Evolutionary conservation across 2,329 filamentous ascomycete species (phyloP), one percentile per base, ranked within the genome.

Genomic region (Cyanodermella asteris): DNA sequence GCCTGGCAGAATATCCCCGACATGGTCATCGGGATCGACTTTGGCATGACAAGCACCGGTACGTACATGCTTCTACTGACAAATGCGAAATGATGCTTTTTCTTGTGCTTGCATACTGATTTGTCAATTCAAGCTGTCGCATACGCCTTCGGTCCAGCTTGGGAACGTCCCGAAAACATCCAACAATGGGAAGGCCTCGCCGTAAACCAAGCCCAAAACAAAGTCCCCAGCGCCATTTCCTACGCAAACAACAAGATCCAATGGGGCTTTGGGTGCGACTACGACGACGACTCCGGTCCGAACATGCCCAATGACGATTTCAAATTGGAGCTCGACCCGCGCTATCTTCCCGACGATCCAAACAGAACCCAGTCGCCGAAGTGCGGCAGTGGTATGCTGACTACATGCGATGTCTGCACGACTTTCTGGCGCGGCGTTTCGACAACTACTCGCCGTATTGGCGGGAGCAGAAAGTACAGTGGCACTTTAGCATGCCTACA

Each of bases 401-500:
- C 27, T 48, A 45, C 27, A 38, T 45, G 17, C 28, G 31, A n/a
- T 43, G 38, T 33, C 25, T 50, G 14, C 45, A 47, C 33, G 34
- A 43, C 6, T 26, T 35, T 7, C n/a, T n/a, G n/a, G n/a, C n/a
- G n/a, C n/a, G n/a, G n/a, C n/a, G n/a, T n/a, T n/a, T n/a, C n/a
- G n/a, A n/a, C n/a, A 37, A 38, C 15, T 42, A 49, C 23, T 31
- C 31, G 13, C 36, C 40, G 6, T 28, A 36, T 12, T 49, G 45
- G 31, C 27, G 23, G 1, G 27, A 26, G 4, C 34, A 32, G 20
- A 34, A 30, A 4, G 46, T 51, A 4, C 47, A 53, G 21, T 51
- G 47, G 26, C 35, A 50, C 5, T 53, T 53, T 31, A 51, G 48
- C 31, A 44, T 52, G 3, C 49, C 49, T 5, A 52, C 49, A 5